Evolutionary conservation across 2,329 filamentous ascomycete genomes (phyloP), one percentile per base, ranked within the genome.

Genomic region (Aspergillus aculeatus): DNA sequence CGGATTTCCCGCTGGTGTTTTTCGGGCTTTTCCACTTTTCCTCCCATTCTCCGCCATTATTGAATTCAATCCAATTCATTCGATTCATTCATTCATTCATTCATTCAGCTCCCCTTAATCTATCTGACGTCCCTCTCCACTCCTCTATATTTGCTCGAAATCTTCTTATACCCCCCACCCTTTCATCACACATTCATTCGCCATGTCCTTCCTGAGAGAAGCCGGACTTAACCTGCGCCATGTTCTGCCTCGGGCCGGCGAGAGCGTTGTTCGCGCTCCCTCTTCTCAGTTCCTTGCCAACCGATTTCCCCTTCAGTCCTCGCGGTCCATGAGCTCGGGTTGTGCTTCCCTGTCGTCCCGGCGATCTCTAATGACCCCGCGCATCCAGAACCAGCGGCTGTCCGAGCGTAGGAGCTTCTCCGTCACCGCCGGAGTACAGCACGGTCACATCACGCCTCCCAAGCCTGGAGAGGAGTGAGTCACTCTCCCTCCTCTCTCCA

Each of bases 381-480:
- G 50, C 47, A 56, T 62, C 38, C 67, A 65, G 57, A 67, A 66
- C 57, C 63, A 64, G 56, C 63, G 71, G 54, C 68, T 70, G 44
- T 55, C 62, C 35, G 69, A 68, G 32, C 69, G 70, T 51, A 72
- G 88, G 70, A 75, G 74, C 56, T 95, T 97, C 74, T 89, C 89
- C 47, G 85, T 83, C 11, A 88, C 88, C 4, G 72, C 84, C 11
- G 71, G 80, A 58, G 76, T 79, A 56, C 79, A 75, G 53, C 95
- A 99, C 76, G 92, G 90, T 50, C 91, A 98, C 75, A 78, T 97
- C 68, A 86, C 88, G 58, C 85, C 90, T 31, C 94, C 95, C 2
- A 94, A 93, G 78, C 85, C 91, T 0, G 95, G 95, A 51, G 91
- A 98, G 83, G 95, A 97, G 91, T 96, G 81, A 72, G 89, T 78